A percentile compares a stretch with the other conserved stretches of the same genome.
phyloP scores from a whole-genome alignment of 306 rosid genomes.

The Fragaria vesca region DNA sequence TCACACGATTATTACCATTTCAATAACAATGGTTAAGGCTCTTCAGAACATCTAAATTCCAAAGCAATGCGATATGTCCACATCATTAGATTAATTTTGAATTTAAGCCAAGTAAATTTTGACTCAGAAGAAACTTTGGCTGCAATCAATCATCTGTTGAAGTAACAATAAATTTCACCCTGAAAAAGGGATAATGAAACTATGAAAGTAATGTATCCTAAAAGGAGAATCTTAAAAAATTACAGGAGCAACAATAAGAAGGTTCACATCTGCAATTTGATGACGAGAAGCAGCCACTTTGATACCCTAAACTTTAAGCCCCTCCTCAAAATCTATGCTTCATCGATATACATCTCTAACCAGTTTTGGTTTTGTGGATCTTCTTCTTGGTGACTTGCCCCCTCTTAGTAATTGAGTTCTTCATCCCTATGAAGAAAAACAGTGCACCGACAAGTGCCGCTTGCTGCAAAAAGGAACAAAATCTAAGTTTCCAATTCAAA shows the following conservation, averaged over 20 bases:
- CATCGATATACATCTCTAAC: conserved; percentile 40
- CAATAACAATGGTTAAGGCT: background rate
- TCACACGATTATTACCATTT: background rate
- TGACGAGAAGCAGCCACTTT: conserved; percentile 26
- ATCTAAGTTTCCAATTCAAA: conserved; percentile 1
- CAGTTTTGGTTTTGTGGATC: conserved; percentile 62
- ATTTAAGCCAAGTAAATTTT: background rate
- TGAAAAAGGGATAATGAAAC: conserved; percentile 11
- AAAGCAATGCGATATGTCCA: background rate
- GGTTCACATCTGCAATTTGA: conserved; percentile 9
- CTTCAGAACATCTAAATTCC: background rate
- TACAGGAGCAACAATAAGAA: conserved; percentile 1
- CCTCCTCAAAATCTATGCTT: conserved; percentile 12
- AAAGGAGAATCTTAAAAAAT: conserved; percentile 7
- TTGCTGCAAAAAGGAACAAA: conserved; percentile 36
- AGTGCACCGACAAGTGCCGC: conserved; percentile 76
- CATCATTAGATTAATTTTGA: background rate
- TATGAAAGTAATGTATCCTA: conserved; percentile 11
- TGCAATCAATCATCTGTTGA: background rate
- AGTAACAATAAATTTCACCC: conserved; percentile 20
- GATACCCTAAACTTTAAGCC: conserved; percentile 18
- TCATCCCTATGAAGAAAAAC: conserved; percentile 80
- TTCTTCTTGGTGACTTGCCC: conserved; percentile 68
- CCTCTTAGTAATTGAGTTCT: conserved; percentile 63
- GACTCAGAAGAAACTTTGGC: conserved; percentile 1